These are phyloP conservation scores for Lipomyces orientalis DNA, from an alignment of 805 yeast species.

Conservation along the genomic window DNA sequence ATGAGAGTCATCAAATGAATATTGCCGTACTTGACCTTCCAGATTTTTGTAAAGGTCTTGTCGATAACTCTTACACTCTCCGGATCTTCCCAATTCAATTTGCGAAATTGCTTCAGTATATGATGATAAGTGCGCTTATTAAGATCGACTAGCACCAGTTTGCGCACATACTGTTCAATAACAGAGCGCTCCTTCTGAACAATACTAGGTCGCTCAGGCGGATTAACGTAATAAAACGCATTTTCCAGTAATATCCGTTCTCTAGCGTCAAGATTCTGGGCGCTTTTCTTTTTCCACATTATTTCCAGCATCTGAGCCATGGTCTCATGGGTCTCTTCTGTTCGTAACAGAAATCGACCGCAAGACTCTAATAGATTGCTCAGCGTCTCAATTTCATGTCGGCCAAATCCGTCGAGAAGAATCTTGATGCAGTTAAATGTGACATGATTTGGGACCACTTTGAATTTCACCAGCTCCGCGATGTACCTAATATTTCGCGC, in stretches of 20 bases:
- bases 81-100: conserved; percentile 55
- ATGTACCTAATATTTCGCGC: conserved; percentile 59
- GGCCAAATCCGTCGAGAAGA: conserved; percentile 58
- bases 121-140: conserved; percentile 46
- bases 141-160: conserved; percentile 60
- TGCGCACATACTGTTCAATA: conserved; percentile 52
- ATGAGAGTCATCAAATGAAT: conserved; percentile 58
- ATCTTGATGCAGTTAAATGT: conserved; percentile 74
- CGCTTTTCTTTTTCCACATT: conserved; percentile 57
- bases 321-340: conserved; percentile 59
- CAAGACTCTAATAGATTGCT: conserved; percentile 73
- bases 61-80: conserved; percentile 47
- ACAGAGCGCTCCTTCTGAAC: conserved; percentile 39
- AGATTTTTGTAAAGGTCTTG: conserved; percentile 62
- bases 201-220: conserved; percentile 50
- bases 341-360: conserved; percentile 67
- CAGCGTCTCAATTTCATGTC: conserved; percentile 70
- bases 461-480: conserved; percentile 77
- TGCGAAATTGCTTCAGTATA: conserved; percentile 50
- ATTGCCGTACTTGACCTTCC: conserved; percentile 63
- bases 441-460: conserved; percentile 70
- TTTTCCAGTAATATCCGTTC: conserved; percentile 65
- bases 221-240: conserved; percentile 44
- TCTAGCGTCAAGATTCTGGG: conserved; percentile 56
- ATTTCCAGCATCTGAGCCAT: conserved; percentile 69